Evolutionary conservation across 208 protist species (phyloP).

Genomic region (Tritrichomonas musculus): DNA sequence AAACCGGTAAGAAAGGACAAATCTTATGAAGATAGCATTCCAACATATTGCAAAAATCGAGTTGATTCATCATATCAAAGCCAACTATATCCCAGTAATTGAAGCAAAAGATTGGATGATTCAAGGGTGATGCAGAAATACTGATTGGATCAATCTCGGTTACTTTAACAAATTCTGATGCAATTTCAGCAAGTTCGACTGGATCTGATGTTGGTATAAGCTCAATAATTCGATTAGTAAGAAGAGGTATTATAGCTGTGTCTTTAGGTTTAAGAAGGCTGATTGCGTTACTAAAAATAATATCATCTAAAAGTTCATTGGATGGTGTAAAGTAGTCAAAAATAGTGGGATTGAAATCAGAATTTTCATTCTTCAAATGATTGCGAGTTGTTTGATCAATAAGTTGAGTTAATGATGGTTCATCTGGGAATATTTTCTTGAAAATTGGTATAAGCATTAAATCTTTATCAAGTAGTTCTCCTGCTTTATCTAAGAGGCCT

Average conservation of each 20-base stretch:
- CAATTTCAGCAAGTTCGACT: not conserved
- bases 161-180: not conserved
- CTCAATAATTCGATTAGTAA: not conserved
- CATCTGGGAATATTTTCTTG: not conserved
- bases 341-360: not conserved
- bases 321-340: not conserved
- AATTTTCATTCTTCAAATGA: not conserved
- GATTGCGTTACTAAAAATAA: not conserved
- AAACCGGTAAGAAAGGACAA: not conserved
- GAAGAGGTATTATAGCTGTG: not conserved
- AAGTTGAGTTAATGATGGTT: not conserved
- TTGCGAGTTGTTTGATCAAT: not conserved
- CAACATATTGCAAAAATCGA: not conserved
- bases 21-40: not conserved
- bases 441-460: not conserved
- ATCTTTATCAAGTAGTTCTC: not conserved
- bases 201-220: not conserved
- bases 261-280: not conserved
- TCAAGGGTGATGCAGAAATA: not conserved
- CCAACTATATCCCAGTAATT: conserved; percentile 13
- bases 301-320: not conserved
- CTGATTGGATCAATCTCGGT: not conserved
- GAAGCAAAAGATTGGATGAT: not conserved
- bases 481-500: not conserved
- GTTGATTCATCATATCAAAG: not conserved